phyloP scores from a whole-genome alignment of 108 stramenopile genomes.

The Seminavis robusta region DNA sequence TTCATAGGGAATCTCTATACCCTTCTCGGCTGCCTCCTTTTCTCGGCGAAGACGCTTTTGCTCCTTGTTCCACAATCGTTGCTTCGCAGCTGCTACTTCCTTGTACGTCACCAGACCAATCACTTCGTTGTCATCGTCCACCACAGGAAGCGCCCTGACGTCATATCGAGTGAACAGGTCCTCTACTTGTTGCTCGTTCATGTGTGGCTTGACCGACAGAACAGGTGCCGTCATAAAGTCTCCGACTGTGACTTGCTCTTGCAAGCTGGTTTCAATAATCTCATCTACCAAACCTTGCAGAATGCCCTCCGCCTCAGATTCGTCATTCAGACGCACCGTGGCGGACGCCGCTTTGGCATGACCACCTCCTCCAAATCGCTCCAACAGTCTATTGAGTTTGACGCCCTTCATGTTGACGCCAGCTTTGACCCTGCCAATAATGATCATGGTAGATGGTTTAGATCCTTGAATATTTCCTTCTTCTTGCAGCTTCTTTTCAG shows the following conservation, averaged over 20 bases:
- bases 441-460: slow-evolving; percentile 63
- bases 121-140: slow-evolving; percentile 75
- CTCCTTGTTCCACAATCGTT: slow-evolving; percentile 80
- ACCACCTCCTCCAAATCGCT: slow-evolving; percentile 78
- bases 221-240: slow-evolving; percentile 89
- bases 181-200: slow-evolving; percentile 86
- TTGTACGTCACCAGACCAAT: slow-evolving; percentile 88
- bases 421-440: slow-evolving; percentile 83
- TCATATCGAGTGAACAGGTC: slow-evolving; percentile 80
- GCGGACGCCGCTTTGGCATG: slow-evolving; percentile 89
- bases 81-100: slow-evolving; percentile 82
- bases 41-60: slow-evolving; percentile 56
- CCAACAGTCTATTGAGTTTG: slow-evolving; percentile 76
- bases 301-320: slow-evolving; percentile 60
- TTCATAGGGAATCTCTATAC: slow-evolving; percentile 30
- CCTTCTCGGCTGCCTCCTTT: slow-evolving; percentile 20
- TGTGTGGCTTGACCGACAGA: slow-evolving; percentile 62
- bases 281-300: slow-evolving; percentile 70
- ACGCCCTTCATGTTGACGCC: slow-evolving; percentile 77
- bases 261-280: slow-evolving; percentile 54
- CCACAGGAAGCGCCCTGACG: slow-evolving; percentile 85
- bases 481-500: slow-evolving; percentile 18
- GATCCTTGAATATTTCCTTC: slow-evolving; percentile 19
- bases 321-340: slow-evolving; percentile 67
- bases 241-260: slow-evolving; percentile 64